phyloP scores from a whole-genome alignment of 2,329 filamentous ascomycete genomes.

The Calycina herbarum region DNA sequence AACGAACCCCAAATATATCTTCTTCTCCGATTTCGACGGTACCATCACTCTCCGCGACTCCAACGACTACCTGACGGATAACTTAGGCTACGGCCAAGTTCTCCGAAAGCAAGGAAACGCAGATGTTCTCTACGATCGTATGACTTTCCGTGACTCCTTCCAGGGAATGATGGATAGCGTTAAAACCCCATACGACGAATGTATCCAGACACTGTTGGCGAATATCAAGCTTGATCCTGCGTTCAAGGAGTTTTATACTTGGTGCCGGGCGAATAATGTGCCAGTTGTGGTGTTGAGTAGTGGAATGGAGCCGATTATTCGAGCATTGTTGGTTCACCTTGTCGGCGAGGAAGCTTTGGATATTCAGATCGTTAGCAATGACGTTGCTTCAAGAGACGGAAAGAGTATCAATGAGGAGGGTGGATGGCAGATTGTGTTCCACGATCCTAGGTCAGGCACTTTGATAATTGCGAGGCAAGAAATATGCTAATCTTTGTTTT shows the following conservation, averaged over 20 bases:
- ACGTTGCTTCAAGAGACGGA: constrained; percentile 65
- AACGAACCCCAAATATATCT: constrained; percentile 83
- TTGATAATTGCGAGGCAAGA: background rate
- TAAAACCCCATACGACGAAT: constrained; percentile 75
- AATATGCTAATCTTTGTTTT: constrained; percentile 1
- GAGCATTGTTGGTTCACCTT: constrained; percentile 75
- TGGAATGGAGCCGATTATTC: constrained; percentile 91
- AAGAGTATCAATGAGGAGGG: constrained; percentile 75
- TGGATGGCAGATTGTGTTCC: constrained; percentile 87
- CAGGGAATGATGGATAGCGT: constrained; percentile 90
- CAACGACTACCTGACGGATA: constrained; percentile 80
- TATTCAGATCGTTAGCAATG: constrained; percentile 89
- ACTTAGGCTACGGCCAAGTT: constrained; percentile 76
- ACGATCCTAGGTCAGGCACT: constrained; percentile 70
- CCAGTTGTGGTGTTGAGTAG: constrained; percentile 90
- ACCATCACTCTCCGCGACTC: constrained; percentile 77
- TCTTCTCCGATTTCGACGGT: constrained; percentile 99
- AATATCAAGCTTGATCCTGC: constrained; percentile 88
- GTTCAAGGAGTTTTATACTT: constrained; percentile 86
- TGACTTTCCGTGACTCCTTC: constrained; percentile 83
- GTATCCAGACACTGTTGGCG: constrained; percentile 72
- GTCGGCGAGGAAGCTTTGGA: constrained; percentile 73
- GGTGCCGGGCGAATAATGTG: constrained; percentile 77
- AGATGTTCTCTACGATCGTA: constrained; percentile 70
- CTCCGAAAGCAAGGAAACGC: constrained; percentile 72